These are phyloP conservation scores for Sicyos edulis DNA, from an alignment of 306 rosid genomes.

Conservation along the genomic window DNA sequence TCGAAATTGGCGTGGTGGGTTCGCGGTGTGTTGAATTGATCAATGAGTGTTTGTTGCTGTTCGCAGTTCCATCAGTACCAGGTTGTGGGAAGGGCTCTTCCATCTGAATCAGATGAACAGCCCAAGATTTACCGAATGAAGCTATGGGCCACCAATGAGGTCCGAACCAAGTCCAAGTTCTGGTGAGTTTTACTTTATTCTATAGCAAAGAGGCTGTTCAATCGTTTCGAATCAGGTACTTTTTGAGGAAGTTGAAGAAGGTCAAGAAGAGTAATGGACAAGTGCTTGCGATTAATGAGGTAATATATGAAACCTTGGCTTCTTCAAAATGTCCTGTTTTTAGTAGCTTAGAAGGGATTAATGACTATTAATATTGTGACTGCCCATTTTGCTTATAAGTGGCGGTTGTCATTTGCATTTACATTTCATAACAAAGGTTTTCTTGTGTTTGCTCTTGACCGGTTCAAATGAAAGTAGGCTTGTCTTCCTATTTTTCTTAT, in stretches of 20 bases:
- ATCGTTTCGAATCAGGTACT: too few species aligned
- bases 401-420: not conserved
- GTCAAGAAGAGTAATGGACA: too few species aligned
- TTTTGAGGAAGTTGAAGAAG: conserved; percentile 30
- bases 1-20: not conserved
- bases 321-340: not conserved
- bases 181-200: too few species aligned
- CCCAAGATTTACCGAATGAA: too few species aligned
- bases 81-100: conserved; percentile 88
- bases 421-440: not conserved
- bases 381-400: not conserved
- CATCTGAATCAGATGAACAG: conserved; percentile 46
- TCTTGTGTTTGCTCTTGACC: not conserved
- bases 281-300: conserved; percentile 70
- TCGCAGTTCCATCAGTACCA: conserved; percentile 83
- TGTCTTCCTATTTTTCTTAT: not conserved
- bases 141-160: too few species aligned
- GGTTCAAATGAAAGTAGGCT: not conserved
- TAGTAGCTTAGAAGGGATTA: not conserved
- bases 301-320: not conserved
- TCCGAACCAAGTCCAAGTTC: too few species aligned
- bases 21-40: not conserved
- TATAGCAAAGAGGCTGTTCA: too few species aligned
- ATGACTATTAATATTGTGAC: not conserved
- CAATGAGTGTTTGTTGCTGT: not conserved